Percentiles rank a stretch among this genome's conserved stretches.
These are phyloP conservation scores for Lojkania enalia DNA, from an alignment of 2,329 filamentous ascomycete genomes.

Conservation along the genomic window DNA sequence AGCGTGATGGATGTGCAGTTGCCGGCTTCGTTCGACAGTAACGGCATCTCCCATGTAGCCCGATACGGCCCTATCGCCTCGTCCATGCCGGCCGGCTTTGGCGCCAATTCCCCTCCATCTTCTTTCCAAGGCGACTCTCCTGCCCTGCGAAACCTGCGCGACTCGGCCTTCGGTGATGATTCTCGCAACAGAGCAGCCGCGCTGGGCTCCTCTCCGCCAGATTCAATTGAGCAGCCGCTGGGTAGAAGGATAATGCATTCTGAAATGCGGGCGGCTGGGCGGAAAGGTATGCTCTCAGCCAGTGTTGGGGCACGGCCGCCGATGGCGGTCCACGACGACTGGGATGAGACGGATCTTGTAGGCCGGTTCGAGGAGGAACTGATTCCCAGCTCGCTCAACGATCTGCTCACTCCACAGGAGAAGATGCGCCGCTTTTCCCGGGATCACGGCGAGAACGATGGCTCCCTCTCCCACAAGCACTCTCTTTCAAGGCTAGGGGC, in stretches of 20 bases:
- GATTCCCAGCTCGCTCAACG: conserved; percentile 70
- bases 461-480: conserved; percentile 48
- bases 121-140: conserved; percentile 63
- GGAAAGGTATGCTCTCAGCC: conserved; percentile 61
- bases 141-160: conserved; percentile 61
- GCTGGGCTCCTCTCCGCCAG: conserved; percentile 58
- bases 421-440: conserved; percentile 62
- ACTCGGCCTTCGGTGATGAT: conserved; percentile 72
- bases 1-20: conserved; percentile 92
- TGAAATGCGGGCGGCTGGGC: conserved; percentile 59
- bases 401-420: conserved; percentile 65
- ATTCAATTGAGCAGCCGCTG: conserved; percentile 67
- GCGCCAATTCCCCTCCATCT: conserved; percentile 82
- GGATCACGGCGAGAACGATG: conserved; percentile 59
- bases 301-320: conserved; percentile 58
- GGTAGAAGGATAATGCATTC: conserved; percentile 64
- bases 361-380: conserved; percentile 90
- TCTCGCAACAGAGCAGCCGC: conserved; percentile 57
- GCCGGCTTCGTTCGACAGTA: conserved; percentile 93
- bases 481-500: conserved; percentile 57
- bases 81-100: conserved; percentile 88
- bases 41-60: conserved; percentile 89
- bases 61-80: conserved; percentile 88
- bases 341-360: conserved; percentile 58
- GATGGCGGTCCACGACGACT: conserved; percentile 55